These are phyloP conservation scores for Geotrichum phurueaensis DNA, from an alignment of 1,139 yeast species.

Conservation along the genomic window DNA sequence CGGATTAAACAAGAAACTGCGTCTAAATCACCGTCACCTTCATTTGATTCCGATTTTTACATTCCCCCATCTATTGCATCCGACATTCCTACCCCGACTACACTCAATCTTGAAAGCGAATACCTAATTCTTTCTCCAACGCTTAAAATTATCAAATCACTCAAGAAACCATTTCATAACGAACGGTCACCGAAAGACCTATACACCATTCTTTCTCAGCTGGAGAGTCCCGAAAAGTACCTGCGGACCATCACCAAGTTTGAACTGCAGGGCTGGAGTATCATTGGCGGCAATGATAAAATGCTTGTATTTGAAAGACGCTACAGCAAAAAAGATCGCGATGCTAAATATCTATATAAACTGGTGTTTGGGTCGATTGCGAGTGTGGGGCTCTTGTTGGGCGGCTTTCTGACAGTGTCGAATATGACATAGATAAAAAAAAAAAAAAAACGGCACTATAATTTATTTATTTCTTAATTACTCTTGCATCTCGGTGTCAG, in stretches of 20 bases:
- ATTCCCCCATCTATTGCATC: neutral
- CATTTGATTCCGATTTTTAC: neutral
- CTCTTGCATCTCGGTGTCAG: constrained; percentile 6
- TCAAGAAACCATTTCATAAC: constrained; percentile 41
- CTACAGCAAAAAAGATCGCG: constrained; percentile 20
- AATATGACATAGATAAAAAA: neutral
- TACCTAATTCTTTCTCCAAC: constrained; percentile 46
- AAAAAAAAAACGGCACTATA: neutral
- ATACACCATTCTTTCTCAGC: constrained; percentile 41
- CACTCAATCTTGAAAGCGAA: constrained; percentile 30
- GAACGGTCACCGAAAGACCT: constrained; percentile 38
- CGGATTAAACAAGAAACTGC: constrained; percentile 46
- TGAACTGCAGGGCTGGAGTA: constrained; percentile 42
- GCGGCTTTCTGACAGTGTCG: neutral
- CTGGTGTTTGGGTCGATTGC: constrained; percentile 17
- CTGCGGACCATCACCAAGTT: constrained; percentile 36
- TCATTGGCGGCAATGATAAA: constrained; percentile 41
- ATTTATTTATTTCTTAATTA: neutral
- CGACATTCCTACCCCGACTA: neutral
- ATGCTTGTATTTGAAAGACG: constrained; percentile 37
- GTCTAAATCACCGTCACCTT: constrained; percentile 35
- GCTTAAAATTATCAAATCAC: constrained; percentile 37
- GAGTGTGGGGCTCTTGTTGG: constrained; percentile 18
- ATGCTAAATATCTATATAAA: constrained; percentile 19
- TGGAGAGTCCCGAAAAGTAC: constrained; percentile 36